Evolutionary conservation across 2,329 filamentous ascomycete species (phyloP).

Genomic region (Microsporum canis): DNA sequence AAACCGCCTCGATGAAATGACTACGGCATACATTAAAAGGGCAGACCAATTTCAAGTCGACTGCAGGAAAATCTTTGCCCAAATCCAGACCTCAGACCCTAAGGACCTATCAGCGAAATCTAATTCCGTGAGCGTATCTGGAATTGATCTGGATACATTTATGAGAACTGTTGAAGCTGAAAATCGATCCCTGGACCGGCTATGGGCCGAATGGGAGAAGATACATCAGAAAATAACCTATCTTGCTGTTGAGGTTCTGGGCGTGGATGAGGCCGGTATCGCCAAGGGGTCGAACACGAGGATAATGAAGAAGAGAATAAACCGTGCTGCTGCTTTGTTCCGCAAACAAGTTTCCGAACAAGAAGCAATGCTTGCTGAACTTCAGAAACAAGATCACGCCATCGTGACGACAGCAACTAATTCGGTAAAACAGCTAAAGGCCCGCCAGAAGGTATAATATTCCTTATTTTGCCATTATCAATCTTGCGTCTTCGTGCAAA

Average conservation of each 20-base stretch:
- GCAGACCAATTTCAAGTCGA: not conserved
- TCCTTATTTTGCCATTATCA: not conserved
- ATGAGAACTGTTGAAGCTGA: not conserved
- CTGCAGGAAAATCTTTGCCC: not conserved
- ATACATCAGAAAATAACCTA: constrained; percentile 16
- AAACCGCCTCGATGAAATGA: not conserved
- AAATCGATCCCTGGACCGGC: constrained; percentile 11
- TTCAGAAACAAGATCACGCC: constrained; percentile 7
- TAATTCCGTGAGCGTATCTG: not conserved
- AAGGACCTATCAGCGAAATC: not conserved
- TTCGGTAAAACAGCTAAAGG: constrained; percentile 8
- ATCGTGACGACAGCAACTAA: constrained; percentile 8
- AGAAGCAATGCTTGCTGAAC: not conserved
- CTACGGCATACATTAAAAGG: not conserved
- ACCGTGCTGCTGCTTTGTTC: constrained; percentile 4
- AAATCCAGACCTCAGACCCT: not conserved
- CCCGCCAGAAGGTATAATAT: constrained; percentile 13
- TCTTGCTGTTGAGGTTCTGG: constrained; percentile 15
- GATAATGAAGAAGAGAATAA: constrained; percentile 9
- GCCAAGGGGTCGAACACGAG: not conserved
- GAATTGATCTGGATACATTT: not conserved
- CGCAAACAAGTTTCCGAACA: not conserved
- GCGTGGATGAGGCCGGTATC: not conserved
- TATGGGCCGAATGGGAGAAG: constrained; percentile 17
- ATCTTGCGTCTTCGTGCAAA: no score